Base-by-base conservation (phyloP, 345 rosid genomes). In the Ceriops decandra region DNA sequence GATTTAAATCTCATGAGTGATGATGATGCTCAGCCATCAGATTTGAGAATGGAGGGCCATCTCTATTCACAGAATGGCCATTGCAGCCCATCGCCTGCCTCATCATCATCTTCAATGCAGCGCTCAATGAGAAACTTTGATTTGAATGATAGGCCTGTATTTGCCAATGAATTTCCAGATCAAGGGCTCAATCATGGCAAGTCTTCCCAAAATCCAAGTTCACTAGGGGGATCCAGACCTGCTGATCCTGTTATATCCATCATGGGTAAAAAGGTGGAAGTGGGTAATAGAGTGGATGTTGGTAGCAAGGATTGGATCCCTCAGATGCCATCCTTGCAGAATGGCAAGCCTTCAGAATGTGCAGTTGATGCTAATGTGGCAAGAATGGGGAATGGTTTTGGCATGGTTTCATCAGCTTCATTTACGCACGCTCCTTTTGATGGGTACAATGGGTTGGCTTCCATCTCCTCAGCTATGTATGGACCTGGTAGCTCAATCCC, bases 101-200 rank as follows among this genome's bases (percentile, higher is more conserved):
- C 95, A 36, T 87, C 96, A 9, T 87, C 90, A 16, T 92, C 98
- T 20, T 80, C 86, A 22, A 69, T 80, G 85, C 96, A 80, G 81
- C 88, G 80, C 52, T 70, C 80, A 27, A 64, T 79, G 66, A 87
- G 91, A 83, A 92, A 85, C 77, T 82, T 95, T 64, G 97, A 95
- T 85, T 83, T 95, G 86, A 95, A 95, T 71, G 99, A 95, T 73
- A 81, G 83, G 52, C 97, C 99, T 7, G 70, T 68, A 59, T 70
- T 75, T 67, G 82, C 73, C 38, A 81, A 58, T 21, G 87, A 87
- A 62, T 74, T 83, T 69, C 78, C 79, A 27, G 90, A 88, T 63
- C 90, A 78, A 62, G 89, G 81, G 53, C 69, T 73, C 16, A 68
- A 71, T 76, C 66, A 38, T 32, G 72, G 81, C 64, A 79, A 53